Percentiles rank a stretch among this genome's conserved stretches.
Evolutionary conservation across 179 eudicot species (phyloP).

Genomic region (Amaranthus tricolor): DNA sequence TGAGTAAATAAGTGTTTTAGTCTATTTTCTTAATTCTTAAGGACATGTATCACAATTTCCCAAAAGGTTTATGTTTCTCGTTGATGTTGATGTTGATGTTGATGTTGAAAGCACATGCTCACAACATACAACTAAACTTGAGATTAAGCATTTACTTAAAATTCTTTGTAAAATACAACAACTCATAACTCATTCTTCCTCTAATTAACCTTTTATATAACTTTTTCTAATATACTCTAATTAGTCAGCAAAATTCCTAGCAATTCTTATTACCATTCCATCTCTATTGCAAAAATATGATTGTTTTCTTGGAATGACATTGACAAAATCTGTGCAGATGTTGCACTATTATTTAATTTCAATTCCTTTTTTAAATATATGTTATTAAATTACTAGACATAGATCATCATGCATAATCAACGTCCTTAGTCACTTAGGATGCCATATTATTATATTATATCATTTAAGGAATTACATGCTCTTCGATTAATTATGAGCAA

Average conservation of each 20-base stretch:
- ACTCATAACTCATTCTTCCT: not conserved
- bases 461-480: too few species aligned
- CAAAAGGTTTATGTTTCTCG: not conserved
- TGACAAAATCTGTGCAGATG: conserved; percentile 19
- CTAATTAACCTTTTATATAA: not conserved
- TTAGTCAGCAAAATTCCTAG: not conserved
- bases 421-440: too few species aligned
- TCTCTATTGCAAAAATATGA: conserved; percentile 7
- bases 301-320: conserved; percentile 9
- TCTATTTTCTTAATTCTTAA: not conserved
- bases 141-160: not conserved
- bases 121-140: not conserved
- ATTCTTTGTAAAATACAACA: not conserved
- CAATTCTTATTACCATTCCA: not conserved
- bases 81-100: not conserved
- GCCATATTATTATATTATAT: too few species aligned
- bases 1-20: not conserved
- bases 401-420: too few species aligned
- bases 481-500: too few species aligned
- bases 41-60: too few species aligned
- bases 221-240: not conserved
- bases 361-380: too few species aligned
- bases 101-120: conserved; percentile 9
- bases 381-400: too few species aligned
- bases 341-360: too few species aligned